Base-by-base conservation (phyloP, 2,329 filamentous ascomycete species). In the Venturia aucupariae region DNA sequence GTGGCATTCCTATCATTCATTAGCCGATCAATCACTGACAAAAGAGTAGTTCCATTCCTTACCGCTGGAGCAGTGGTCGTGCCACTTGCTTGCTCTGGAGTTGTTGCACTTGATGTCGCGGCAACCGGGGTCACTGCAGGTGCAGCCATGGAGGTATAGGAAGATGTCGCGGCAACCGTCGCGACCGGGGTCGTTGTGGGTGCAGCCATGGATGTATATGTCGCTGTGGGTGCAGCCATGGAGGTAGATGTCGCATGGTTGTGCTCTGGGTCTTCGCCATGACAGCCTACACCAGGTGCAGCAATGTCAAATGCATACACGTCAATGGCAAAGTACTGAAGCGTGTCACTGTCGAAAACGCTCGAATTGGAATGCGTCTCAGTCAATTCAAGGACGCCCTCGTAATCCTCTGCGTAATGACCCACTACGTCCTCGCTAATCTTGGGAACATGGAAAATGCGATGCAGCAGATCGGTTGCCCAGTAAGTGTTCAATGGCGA, bases 281-380 rank as follows among this genome's bases (percentile, higher is more conserved):
- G 72, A 71, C 86, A 89, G 0, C 86, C 86, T 35, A 81, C 78
- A 0, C 86, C 86, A 0, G 86, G 86, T 5, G 84, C 76, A 8
- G 83, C 83, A 69, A 89, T 79, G 66, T 89, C 86, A 67, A 81
- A 84, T 0, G 86, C 86, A 72, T 86, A 90, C 0, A 79, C 84
- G 65, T 89, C 85, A 7, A 88, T 80, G 4, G 87, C 86, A 71
- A 90, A 90, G 73, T 86, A 87, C 74, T 88, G 84, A 51, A 90
- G 77, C 0, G 82, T 80, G 67, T 88, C 81, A 39, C 82, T 86
- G 74, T 90, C 86, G 35, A 80, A 76, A 3, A 77, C 81, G 5
- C 80, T 75, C 2, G 80, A 76, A 32, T 79, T 78, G 4, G 77
- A 74, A 8, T 82, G 79, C 8, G 80, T 75, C 67, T 76, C 72